phyloP scores from a whole-genome alignment of 179 eudicot genomes.

The Beta lomatogona region DNA sequence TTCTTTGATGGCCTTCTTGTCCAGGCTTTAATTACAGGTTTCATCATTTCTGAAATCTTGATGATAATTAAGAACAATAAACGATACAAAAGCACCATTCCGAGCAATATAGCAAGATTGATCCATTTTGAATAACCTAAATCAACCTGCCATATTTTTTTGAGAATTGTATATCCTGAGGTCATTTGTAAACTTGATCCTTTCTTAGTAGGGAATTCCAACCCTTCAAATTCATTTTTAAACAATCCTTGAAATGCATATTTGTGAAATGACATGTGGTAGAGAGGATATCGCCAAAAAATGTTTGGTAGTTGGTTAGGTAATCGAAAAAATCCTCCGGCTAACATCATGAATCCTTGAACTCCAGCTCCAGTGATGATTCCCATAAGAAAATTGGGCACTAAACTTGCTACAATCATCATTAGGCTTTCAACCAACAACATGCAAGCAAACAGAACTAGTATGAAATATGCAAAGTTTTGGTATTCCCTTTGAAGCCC shows the following conservation, averaged over 20 bases:
- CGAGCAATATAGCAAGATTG: slow-evolving; percentile 12
- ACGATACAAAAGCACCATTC: slow-evolving; percentile 13
- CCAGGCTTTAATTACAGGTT: slow-evolving; percentile 5
- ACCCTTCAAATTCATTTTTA: slow-evolving; percentile 65
- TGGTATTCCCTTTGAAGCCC: slow-evolving; percentile 44
- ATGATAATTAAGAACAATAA: slow-evolving; percentile 14
- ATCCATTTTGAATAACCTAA: slow-evolving; percentile 59
- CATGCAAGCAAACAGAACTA: slow-evolving; percentile 43
- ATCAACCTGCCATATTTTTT: slow-evolving; percentile 45
- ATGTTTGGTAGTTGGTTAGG: slow-evolving; percentile 47
- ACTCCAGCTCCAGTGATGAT: slow-evolving; percentile 57
- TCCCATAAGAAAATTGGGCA: slow-evolving; percentile 61
- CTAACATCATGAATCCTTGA: slow-evolving; percentile 57
- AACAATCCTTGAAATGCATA: slow-evolving; percentile 54
- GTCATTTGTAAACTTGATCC: slow-evolving; percentile 14
- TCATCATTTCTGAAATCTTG: slow-evolving; percentile 37
- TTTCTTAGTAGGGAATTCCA: slow-evolving; percentile 15
- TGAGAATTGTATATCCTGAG: slow-evolving; percentile 38
- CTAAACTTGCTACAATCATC: slow-evolving; percentile 61
- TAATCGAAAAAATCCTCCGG: slow-evolving; percentile 53
- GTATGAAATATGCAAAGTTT: slow-evolving; percentile 40
- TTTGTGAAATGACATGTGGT: slow-evolving; percentile 56
- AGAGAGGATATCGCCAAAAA: slow-evolving; percentile 61
- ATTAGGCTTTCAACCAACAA: slow-evolving; percentile 59
- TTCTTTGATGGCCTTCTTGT: background rate